Evolutionary conservation across 768 basidiomycete genomes (phyloP).

Genomic region (Porpolomopsis calyptriformis): DNA sequence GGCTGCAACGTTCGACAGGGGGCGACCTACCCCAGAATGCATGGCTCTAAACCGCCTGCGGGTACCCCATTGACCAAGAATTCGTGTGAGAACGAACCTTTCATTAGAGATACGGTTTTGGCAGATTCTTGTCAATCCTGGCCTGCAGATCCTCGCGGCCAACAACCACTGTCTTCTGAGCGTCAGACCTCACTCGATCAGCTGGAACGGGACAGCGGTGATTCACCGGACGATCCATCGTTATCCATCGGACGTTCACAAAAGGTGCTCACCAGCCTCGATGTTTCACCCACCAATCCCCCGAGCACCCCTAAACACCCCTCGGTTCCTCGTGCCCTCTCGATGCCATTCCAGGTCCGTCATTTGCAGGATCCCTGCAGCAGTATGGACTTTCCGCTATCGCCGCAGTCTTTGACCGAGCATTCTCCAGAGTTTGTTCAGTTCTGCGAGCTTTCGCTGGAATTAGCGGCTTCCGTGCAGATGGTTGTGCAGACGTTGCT

Average conservation of each 20-base stretch:
- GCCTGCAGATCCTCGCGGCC: not conserved
- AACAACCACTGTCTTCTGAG: not conserved
- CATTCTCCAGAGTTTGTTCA: conserved; percentile 25
- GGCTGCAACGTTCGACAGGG: not conserved
- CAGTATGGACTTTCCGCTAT: conserved; percentile 10
- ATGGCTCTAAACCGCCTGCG: not conserved
- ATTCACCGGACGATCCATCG: not conserved
- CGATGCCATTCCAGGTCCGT: conserved; percentile 72
- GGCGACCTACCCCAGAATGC: not conserved
- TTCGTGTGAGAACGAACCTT: not conserved
- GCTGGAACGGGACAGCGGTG: not conserved
- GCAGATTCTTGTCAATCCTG: not conserved
- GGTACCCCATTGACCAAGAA: not conserved
- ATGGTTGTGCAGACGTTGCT: conserved; percentile 85
- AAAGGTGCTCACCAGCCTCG: not conserved
- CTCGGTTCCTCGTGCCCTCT: conserved; percentile 62
- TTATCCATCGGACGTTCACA: not conserved
- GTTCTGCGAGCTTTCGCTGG: conserved; percentile 65
- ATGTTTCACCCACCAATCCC: not conserved
- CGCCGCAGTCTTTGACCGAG: conserved; percentile 13
- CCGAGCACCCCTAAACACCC: not conserved
- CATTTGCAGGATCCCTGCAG: conserved; percentile 63
- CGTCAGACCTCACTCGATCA: not conserved
- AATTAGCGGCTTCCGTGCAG: conserved; percentile 86
- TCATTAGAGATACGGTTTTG: not conserved